Evolutionary conservation across 2,329 filamentous ascomycete species (phyloP).

Genomic region (Trichophyton mentagrophytes): DNA sequence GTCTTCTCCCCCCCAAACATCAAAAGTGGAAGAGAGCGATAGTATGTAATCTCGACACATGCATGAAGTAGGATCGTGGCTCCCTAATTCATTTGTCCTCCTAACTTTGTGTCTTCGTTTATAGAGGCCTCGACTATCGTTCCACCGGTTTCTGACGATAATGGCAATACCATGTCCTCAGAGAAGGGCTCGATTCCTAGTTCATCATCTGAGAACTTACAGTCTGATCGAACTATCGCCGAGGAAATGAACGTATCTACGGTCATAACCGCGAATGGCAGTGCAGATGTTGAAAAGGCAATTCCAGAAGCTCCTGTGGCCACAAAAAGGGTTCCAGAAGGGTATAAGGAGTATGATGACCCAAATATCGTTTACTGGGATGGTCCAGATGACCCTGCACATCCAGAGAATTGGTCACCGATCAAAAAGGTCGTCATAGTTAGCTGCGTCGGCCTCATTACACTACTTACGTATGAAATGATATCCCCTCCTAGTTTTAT

Average conservation of each 20-base stretch:
- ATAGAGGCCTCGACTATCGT: constrained; percentile 1
- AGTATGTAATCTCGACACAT: neutral
- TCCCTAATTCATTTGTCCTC: neutral
- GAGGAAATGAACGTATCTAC: neutral
- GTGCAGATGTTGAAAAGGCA: neutral
- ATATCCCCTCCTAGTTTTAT: neutral
- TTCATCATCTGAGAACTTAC: neutral
- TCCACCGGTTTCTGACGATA: neutral
- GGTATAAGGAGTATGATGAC: constrained; percentile 7
- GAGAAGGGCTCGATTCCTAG: neutral
- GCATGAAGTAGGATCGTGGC: neutral
- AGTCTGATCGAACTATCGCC: neutral
- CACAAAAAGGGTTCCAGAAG: neutral
- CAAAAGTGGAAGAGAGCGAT: neutral
- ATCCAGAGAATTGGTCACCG: constrained; percentile 18
- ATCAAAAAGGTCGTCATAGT: constrained; percentile 19
- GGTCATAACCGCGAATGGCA: neutral
- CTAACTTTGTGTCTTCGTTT: neutral
- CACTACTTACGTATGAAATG: constrained; percentile 10
- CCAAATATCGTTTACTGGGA: constrained; percentile 18
- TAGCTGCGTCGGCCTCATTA: constrained; percentile 8
- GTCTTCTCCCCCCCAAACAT: neutral
- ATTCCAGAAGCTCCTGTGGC: neutral
- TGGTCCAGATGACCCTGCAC: constrained; percentile 18
- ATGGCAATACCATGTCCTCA: neutral